These are phyloP conservation scores for Clarkia xantiana DNA, from an alignment of 345 rosid genomes.

Conservation along the genomic window DNA sequence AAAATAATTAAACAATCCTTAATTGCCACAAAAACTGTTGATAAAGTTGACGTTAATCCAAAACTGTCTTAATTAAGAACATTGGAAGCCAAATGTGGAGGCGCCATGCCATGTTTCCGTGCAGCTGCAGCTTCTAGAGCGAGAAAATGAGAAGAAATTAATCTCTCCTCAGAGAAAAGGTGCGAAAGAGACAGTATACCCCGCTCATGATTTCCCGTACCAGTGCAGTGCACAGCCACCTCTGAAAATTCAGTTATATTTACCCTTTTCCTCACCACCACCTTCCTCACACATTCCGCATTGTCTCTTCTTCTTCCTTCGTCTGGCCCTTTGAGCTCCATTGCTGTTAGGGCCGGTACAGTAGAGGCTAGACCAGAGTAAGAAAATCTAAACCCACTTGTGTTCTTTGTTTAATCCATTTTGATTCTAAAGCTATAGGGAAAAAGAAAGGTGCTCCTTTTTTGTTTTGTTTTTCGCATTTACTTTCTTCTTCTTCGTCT, in stretches of 20 bases:
- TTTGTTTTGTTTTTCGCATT: not conserved
- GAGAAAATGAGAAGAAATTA: too few relatives aligned
- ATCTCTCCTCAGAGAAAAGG: too few relatives aligned
- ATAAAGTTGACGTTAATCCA: too few relatives aligned
- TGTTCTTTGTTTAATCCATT: not conserved
- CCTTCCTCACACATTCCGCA: conserved; percentile 1
- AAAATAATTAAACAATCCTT: too few relatives aligned
- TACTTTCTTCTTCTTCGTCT: not conserved
- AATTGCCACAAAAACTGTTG: too few relatives aligned
- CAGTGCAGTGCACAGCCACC: not conserved
- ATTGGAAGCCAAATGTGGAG: too few relatives aligned
- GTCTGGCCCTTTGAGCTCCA: not conserved
- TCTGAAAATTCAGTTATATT: conserved; percentile 2
- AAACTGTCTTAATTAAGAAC: too few relatives aligned
- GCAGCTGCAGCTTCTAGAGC: too few relatives aligned
- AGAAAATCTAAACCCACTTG: not conserved
- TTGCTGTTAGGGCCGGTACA: too few relatives aligned
- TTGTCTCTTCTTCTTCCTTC: conserved; percentile 2
- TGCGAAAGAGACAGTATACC: not conserved
- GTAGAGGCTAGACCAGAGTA: not conserved
- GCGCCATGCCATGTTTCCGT: too few relatives aligned
- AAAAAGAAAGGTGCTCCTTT: conserved; percentile 8
- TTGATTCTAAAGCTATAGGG: not conserved
- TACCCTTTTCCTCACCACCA: not conserved
- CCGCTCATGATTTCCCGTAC: not conserved